Evolutionary conservation across 352 stramenopile genomes (phyloP).

Genomic region (Phytophthora palmivora): DNA sequence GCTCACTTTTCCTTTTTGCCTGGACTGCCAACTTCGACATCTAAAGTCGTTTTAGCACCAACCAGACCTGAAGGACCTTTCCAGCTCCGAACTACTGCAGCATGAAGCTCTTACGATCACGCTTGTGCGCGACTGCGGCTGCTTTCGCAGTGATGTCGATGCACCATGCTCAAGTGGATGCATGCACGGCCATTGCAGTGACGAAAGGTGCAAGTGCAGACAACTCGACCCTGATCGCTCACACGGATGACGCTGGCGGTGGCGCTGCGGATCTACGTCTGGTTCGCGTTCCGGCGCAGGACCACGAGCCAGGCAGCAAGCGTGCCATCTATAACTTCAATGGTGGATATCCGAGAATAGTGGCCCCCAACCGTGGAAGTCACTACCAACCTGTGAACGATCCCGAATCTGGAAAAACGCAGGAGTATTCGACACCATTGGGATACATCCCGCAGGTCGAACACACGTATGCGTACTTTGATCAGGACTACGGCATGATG

Average conservation of each 20-base stretch:
- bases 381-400: slow-evolving; percentile 60
- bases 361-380: slow-evolving; percentile 69
- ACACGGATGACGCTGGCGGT: slow-evolving; percentile 86
- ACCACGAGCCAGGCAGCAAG: slow-evolving; percentile 49
- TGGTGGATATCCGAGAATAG: slow-evolving; percentile 76
- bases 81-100: slow-evolving; percentile 4
- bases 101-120: slow-evolving; percentile 33
- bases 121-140: slow-evolving; percentile 6
- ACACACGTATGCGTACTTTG: slow-evolving; percentile 94
- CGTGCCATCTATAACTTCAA: slow-evolving; percentile 78
- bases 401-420: slow-evolving; percentile 15
- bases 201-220: slow-evolving; percentile 77
- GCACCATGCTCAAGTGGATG: slow-evolving; percentile 31
- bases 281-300: slow-evolving; percentile 88
- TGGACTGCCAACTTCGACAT: slow-evolving; percentile 16
- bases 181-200: slow-evolving; percentile 91
- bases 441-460: slow-evolving; percentile 91
- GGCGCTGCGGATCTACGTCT: slow-evolving; percentile 90
- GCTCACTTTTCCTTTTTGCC: slow-evolving; percentile 31
- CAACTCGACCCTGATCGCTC: slow-evolving; percentile 88
- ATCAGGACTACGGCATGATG: slow-evolving; percentile 95
- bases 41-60: slow-evolving; percentile 6
- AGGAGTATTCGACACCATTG: slow-evolving; percentile 61
- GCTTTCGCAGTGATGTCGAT: slow-evolving; percentile 14
- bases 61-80: neutral